phyloP scores from a whole-genome alignment of 2,329 filamentous ascomycete genomes.

The Monascus ruber region DNA sequence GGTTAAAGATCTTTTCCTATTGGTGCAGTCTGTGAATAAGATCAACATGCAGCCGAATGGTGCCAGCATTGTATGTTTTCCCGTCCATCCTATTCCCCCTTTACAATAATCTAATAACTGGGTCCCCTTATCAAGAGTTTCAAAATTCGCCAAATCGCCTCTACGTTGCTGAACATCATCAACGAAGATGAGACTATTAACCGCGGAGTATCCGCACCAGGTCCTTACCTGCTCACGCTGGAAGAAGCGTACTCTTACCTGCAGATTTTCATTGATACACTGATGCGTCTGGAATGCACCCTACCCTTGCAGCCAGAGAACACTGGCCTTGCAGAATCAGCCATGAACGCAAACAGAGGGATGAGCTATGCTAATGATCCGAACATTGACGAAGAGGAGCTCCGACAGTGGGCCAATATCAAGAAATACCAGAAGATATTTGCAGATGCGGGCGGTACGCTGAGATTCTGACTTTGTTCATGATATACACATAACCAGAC shows the following conservation, averaged over 20 bases:
- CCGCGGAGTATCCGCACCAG: slow-evolving; percentile 6
- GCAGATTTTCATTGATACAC: slow-evolving; percentile 59
- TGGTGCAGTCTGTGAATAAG: slow-evolving; percentile 67
- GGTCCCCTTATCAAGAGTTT: slow-evolving; percentile 43
- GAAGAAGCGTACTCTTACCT: slow-evolving; percentile 60
- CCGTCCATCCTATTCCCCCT: slow-evolving; percentile 8
- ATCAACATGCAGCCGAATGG: slow-evolving; percentile 70
- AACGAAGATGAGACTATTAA: slow-evolving; percentile 37
- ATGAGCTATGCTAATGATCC: slow-evolving; percentile 30
- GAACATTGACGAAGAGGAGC: slow-evolving; percentile 63
- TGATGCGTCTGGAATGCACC: slow-evolving; percentile 61
- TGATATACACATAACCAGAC: no score
- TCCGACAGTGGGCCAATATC: slow-evolving; percentile 67
- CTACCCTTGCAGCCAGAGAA: slow-evolving; percentile 15
- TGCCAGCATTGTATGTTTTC: slow-evolving; percentile 47
- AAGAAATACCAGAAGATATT: slow-evolving; percentile 68
- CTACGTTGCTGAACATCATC: slow-evolving; percentile 59
- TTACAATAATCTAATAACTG: slow-evolving; percentile 9
- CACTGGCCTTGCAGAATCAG: slow-evolving; percentile 19
- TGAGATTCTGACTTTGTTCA: slow-evolving; percentile 1
- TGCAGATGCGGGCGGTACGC: slow-evolving; percentile 48
- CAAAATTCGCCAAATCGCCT: slow-evolving; percentile 77
- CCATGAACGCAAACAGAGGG: slow-evolving; percentile 7
- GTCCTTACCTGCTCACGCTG: slow-evolving; percentile 18
- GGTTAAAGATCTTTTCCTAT: slow-evolving; percentile 63